These are phyloP conservation scores for Hypoxylon lenormandii DNA, from an alignment of 495 filamentous ascomycete species.

Conservation along the genomic window DNA sequence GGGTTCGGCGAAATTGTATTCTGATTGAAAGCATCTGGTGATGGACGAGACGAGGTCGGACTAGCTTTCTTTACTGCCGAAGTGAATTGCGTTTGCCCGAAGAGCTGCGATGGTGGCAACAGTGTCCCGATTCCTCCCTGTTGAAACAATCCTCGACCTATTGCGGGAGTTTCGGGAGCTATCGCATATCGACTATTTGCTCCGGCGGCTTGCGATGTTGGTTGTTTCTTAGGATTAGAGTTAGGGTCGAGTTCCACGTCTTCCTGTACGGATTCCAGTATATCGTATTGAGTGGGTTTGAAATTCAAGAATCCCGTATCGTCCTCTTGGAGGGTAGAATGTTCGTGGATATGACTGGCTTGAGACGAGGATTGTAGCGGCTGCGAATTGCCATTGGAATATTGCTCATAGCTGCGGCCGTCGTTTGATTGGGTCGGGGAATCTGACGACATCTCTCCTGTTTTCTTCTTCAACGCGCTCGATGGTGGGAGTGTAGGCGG, in stretches of 20 bases:
- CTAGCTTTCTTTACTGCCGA: conserved; percentile 58
- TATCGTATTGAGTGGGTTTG: conserved; percentile 39
- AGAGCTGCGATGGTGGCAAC: conserved; percentile 60
- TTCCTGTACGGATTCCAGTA: conserved; percentile 33
- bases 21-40: conserved; percentile 54
- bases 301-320: conserved; percentile 56
- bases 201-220: conserved; percentile 23
- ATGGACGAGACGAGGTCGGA: conserved; percentile 64
- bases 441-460: conserved; percentile 49
- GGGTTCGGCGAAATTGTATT: conserved; percentile 56
- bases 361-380: conserved; percentile 33
- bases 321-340: conserved; percentile 47
- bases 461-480: conserved; percentile 16
- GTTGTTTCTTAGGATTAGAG: conserved; percentile 10
- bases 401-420: conserved; percentile 60
- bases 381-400: conserved; percentile 35
- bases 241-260: conserved; percentile 17
- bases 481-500: conserved; percentile 15
- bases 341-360: conserved; percentile 41
- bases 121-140: conserved; percentile 50
- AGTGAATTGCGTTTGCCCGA: conserved; percentile 59
- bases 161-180: conserved; percentile 59
- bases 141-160: conserved; percentile 57
- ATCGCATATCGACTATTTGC: conserved; percentile 3
- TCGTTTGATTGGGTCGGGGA: conserved; percentile 60